These are phyloP conservation scores for Tetrahymena elliotti DNA, from an alignment of 73 alveolate species.

Conservation along the genomic window DNA sequence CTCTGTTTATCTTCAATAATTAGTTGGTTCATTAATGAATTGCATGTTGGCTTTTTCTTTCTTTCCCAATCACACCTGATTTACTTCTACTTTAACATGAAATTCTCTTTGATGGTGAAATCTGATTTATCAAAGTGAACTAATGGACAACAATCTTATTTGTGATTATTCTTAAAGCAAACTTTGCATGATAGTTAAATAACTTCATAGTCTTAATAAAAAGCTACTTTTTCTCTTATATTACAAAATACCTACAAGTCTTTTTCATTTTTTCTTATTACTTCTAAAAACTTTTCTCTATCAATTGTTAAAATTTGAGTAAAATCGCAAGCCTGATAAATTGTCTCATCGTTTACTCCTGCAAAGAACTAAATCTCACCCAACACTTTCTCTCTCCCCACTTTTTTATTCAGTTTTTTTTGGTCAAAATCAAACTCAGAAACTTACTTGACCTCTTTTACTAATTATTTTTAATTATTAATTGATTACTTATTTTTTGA, in stretches of 20 bases:
- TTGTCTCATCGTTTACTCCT: background rate
- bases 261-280: background rate
- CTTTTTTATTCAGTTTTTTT: no score
- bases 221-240: background rate
- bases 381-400: background rate
- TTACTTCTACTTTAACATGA: background rate
- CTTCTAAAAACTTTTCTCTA: background rate
- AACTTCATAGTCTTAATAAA: background rate
- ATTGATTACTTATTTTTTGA: no score
- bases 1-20: background rate
- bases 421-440: background rate
- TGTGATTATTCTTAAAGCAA: background rate
- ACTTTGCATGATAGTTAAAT: background rate
- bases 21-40: background rate
- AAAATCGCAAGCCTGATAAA: background rate
- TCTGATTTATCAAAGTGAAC: background rate
- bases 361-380: background rate
- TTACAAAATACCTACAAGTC: background rate
- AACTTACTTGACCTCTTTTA: background rate
- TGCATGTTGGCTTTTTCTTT: background rate
- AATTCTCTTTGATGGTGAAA: background rate
- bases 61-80: background rate
- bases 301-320: background rate
- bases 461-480: background rate
- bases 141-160: background rate